Evolutionary conservation across 176 grass and related monocot genomes (phyloP), one percentile per base, ranked within the genome.

Genomic region (Pontederia paniculata): DNA sequence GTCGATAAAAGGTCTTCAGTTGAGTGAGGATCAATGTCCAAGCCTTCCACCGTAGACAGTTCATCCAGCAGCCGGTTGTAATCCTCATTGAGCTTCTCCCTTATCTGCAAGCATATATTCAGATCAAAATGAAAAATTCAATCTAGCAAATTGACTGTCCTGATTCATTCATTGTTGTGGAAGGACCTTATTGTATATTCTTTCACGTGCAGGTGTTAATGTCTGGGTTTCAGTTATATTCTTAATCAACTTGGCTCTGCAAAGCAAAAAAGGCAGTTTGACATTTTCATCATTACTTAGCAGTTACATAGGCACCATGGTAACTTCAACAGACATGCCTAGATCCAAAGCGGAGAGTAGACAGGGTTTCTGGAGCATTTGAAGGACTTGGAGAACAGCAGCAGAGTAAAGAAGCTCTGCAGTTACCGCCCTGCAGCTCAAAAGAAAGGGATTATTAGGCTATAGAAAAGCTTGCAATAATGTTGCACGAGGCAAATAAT

Each of bases 341-440:
- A 21, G 85, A 82, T 73, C 89, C 89, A 22, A 95, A 95, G 46
- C 85, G 84, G 70, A 89, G 63, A 0, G 89, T 89, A 44, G 89
- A 95, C 14, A 95, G 70, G 69, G 78, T 86, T 71, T 95, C 84
- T 37, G 67, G 58, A 57, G 81, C 70, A 85, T 89, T 85, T 56
- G 80, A 80, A 31, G 66, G 67, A 48, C 89, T 80, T 21, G 89
- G 89, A 52, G 89, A 95, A 72, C 89, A 95, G 69, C 89, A 95
- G 53, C 89, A 95, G 11, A 95, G 66, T 73, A 95, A 76, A 28
- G 78, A 78, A 41, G 89, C 80, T 73, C 76, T 89, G 21, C 84
- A 95, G 66, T 77, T 83, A 19, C 89, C 89, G 82, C 89, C 89
- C 89, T 95, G 73, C 57, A 82, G 21, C 12, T 4, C 58, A 18